These are phyloP conservation scores for Phytophthora multivora DNA, from an alignment of 352 stramenopile species.

Conservation along the genomic window DNA sequence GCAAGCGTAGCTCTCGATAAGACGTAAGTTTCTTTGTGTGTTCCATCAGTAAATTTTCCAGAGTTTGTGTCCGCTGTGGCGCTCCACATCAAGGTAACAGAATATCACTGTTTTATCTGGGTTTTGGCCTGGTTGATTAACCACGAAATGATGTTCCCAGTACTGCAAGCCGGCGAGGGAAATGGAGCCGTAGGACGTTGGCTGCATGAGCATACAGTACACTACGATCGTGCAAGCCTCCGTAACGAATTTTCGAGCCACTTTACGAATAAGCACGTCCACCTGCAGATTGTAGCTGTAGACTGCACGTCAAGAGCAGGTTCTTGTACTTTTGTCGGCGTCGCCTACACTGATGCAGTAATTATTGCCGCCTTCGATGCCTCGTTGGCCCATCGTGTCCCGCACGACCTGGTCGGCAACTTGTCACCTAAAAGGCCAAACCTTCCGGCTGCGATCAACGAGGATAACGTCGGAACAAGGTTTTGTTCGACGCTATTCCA, in stretches of 20 bases:
- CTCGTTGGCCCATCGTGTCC: neutral
- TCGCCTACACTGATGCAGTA: neutral
- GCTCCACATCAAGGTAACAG: no score
- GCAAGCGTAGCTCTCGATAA: no score
- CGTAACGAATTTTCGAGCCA: constrained; percentile 13
- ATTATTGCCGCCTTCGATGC: neutral
- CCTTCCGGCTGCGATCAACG: neutral
- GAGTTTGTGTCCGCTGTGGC: neutral
- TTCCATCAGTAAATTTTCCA: constrained; percentile 11
- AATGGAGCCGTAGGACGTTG: no score
- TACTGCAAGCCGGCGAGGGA: no score
- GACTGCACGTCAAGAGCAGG: neutral
- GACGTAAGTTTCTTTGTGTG: no score
- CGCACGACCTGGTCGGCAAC: neutral
- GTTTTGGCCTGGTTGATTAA: no score
- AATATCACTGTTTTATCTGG: no score
- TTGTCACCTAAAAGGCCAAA: neutral
- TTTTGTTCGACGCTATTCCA: neutral
- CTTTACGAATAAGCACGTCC: constrained; percentile 1
- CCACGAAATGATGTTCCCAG: no score
- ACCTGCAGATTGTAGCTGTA: constrained; percentile 8
- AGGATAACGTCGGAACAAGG: neutral
- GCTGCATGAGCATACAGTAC: constrained; percentile 2
- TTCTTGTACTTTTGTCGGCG: neutral
- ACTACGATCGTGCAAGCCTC: constrained; percentile 8